Evolutionary conservation across 2,329 filamentous ascomycete species (phyloP).

Genomic region (Arachnopeziza araneosa): DNA sequence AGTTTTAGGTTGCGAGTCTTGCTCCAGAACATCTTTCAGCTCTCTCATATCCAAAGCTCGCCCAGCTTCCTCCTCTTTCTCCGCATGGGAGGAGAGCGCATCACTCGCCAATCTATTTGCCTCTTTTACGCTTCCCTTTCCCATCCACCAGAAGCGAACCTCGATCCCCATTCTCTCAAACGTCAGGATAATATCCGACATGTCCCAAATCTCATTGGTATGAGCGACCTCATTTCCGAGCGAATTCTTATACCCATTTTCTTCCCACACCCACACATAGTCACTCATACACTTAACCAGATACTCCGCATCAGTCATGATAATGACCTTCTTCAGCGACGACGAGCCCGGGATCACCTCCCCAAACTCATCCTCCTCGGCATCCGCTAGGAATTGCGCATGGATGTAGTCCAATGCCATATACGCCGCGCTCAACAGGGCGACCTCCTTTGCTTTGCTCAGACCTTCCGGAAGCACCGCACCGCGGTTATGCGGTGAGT

Average conservation of each 20-base stretch:
- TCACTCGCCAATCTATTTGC: conserved; percentile 3
- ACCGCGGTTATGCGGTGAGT: background rate
- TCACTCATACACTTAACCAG: conserved; percentile 30
- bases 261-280: conserved; percentile 31
- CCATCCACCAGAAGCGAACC: conserved; percentile 13
- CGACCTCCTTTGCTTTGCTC: background rate
- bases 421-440: background rate
- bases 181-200: conserved; percentile 1
- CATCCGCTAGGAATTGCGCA: background rate
- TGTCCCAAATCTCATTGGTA: background rate
- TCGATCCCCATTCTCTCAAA: background rate
- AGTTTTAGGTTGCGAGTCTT: background rate
- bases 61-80: background rate
- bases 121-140: background rate
- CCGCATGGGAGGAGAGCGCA: background rate
- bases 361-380: background rate
- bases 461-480: background rate
- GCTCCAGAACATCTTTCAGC: background rate
- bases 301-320: conserved; percentile 33
- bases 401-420: background rate
- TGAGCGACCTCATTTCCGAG: conserved; percentile 16
- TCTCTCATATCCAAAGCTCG: background rate
- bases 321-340: conserved; percentile 1
- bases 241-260: conserved; percentile 26
- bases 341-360: background rate